A percentile compares a stretch with the other conserved stretches of the same genome.
These are phyloP conservation scores for Pichia cactophila DNA, from an alignment of 1,139 yeast genomes.

Conservation along the genomic window DNA sequence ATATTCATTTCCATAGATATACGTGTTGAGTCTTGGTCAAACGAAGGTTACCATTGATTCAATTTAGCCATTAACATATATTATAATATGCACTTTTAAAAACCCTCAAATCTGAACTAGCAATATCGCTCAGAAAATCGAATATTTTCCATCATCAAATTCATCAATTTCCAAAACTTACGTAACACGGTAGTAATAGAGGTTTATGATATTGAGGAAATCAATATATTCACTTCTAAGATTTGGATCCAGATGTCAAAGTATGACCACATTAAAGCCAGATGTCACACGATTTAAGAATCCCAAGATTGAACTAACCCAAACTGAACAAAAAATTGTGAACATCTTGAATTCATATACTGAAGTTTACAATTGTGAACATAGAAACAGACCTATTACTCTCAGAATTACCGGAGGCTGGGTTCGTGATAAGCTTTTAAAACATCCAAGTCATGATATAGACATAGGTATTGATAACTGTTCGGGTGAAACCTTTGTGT, in stretches of 20 bases:
- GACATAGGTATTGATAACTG: conserved; percentile 83
- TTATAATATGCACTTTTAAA: too few relatives aligned
- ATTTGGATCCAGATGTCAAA: neutral
- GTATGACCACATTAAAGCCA: conserved; percentile 4
- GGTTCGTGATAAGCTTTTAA: conserved; percentile 92
- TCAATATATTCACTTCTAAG: neutral
- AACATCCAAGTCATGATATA: conserved; percentile 72
- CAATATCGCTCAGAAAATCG: too few relatives aligned
- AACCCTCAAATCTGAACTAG: too few relatives aligned
- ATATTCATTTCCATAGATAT: too few relatives aligned
- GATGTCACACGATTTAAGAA: conserved; percentile 3
- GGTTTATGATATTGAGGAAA: neutral
- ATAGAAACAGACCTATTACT: conserved; percentile 28
- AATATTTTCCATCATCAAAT: too few relatives aligned
- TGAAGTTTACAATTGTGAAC: conserved; percentile 18
- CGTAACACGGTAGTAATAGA: neutral
- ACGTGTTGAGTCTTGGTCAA: too few relatives aligned
- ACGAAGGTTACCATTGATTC: too few relatives aligned
- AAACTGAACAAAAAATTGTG: conserved; percentile 23
- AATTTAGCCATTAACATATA: too few relatives aligned
- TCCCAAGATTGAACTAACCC: conserved; percentile 17
- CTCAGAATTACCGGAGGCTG: conserved; percentile 95
- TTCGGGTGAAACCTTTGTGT: conserved; percentile 84
- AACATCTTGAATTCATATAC: conserved; percentile 24
- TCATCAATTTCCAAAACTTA: too few relatives aligned